These are phyloP conservation scores for Picochlorum sp. DNA, from an alignment of 139 green algal genomes.

Conservation along the genomic window DNA sequence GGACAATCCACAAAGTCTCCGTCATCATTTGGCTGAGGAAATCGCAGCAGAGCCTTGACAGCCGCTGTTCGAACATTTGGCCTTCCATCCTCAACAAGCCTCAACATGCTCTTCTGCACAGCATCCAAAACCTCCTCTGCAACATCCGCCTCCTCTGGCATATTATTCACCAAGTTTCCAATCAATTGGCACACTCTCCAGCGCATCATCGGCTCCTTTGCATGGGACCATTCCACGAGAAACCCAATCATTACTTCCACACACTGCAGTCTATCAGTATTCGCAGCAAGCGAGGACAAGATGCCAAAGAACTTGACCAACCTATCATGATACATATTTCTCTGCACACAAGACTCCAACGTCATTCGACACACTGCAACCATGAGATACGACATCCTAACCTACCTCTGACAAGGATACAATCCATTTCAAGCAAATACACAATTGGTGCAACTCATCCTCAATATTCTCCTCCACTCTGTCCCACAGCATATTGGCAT, in stretches of 20 bases:
- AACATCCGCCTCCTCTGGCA: slow-evolving; percentile 32
- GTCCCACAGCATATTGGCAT: slow-evolving; percentile 29
- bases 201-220: slow-evolving; percentile 32
- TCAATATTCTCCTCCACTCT: slow-evolving; percentile 6
- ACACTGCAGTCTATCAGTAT: slow-evolving; percentile 19
- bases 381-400: background rate
- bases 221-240: slow-evolving; percentile 7
- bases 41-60: slow-evolving; percentile 33
- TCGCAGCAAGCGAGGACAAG: slow-evolving; percentile 20
- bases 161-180: slow-evolving; percentile 27
- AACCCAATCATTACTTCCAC: slow-evolving; percentile 26
- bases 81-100: slow-evolving; percentile 43
- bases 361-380: background rate
- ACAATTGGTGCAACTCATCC: slow-evolving; percentile 13
- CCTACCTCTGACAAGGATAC: slow-evolving; percentile 25
- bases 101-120: slow-evolving; percentile 37
- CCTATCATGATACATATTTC: slow-evolving; percentile 32
- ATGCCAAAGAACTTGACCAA: slow-evolving; percentile 33
- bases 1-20: slow-evolving; percentile 38
- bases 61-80: slow-evolving; percentile 47
- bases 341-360: background rate
- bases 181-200: slow-evolving; percentile 39
- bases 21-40: slow-evolving; percentile 40
- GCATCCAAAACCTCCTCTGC: slow-evolving; percentile 35
- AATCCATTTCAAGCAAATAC: slow-evolving; percentile 16